A percentile compares a stretch with the other conserved stretches of the same genome.
Conservation (phyloP, 2,329 filamentous ascomycete genomes). For the Tolypocladium paradoxum region DNA sequence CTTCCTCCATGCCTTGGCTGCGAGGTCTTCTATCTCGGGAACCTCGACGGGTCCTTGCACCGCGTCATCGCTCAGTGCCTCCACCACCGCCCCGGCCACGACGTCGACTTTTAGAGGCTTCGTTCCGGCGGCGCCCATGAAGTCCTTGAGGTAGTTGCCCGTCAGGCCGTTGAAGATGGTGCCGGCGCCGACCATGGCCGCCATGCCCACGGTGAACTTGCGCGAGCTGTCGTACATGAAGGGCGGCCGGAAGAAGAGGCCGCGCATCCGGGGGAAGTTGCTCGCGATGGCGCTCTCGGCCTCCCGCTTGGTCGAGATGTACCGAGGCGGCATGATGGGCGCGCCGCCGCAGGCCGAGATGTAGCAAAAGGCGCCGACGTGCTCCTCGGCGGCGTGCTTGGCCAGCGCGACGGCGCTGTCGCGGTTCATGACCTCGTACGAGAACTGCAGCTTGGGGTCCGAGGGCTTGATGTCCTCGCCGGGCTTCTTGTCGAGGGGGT, state of each 20-base stretch:
- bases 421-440: constrained; percentile 96
- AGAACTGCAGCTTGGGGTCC: constrained; percentile 65
- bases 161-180: constrained; percentile 67
- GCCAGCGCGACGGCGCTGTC: constrained; percentile 79
- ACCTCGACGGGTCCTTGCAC: constrained; percentile 70
- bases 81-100: constrained; percentile 82
- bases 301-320: constrained; percentile 85
- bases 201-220: constrained; percentile 74
- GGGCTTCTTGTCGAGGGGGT: constrained; percentile 55
- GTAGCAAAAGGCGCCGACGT: constrained; percentile 66
- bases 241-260: constrained; percentile 71
- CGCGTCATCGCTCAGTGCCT: constrained; percentile 65
- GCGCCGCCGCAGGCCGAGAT: constrained; percentile 82
- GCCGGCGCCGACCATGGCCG: constrained; percentile 63
- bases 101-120: constrained; percentile 83
- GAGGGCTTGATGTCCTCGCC: constrained; percentile 52
- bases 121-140: constrained; percentile 72
- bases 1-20: constrained; percentile 76
- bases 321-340: constrained; percentile 72
- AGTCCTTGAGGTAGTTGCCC: constrained; percentile 60
- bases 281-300: constrained; percentile 68
- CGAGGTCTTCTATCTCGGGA: constrained; percentile 69
- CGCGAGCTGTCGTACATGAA: constrained; percentile 85
- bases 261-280: constrained; percentile 64
- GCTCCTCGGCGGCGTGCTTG: constrained; percentile 56